phyloP scores from a whole-genome alignment of 352 stramenopile species.

The Phytophthora aleatoria region DNA sequence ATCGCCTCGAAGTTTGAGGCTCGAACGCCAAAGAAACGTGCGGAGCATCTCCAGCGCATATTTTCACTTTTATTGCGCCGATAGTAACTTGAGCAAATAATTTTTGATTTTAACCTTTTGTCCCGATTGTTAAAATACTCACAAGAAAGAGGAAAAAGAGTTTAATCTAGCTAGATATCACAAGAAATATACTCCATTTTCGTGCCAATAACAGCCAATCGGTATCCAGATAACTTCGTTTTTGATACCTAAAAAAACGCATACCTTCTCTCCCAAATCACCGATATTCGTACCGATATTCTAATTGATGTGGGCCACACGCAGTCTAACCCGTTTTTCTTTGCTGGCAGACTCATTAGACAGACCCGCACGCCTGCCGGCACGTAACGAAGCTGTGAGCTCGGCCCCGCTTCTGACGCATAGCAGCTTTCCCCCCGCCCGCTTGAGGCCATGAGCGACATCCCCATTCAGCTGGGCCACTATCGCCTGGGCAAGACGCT shows the following conservation, averaged over 20 bases:
- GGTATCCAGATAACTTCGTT: no score
- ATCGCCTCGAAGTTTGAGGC: no score
- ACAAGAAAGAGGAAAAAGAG: no score
- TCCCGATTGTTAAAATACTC: no score
- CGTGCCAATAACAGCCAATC: no score
- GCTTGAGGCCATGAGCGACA: conserved; percentile 66
- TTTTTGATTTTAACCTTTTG: no score
- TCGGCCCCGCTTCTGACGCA: background rate
- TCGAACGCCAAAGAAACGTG: no score
- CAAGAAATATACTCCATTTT: no score
- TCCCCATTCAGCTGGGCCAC: conserved; percentile 95
- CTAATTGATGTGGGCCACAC: background rate
- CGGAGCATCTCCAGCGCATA: no score
- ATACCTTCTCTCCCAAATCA: background rate
- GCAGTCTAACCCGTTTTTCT: background rate
- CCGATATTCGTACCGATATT: background rate
- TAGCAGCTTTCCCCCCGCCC: conserved; percentile 3
- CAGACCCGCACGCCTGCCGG: background rate
- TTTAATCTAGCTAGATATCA: no score
- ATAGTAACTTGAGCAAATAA: no score
- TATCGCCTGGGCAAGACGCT: conserved; percentile 99
- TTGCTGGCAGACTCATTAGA: background rate
- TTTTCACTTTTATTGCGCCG: no score
- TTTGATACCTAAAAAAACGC: background rate
- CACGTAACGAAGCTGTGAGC: conserved; percentile 8